Evolutionary conservation across 2,329 filamentous ascomycete species (phyloP).

Genomic region (Alternaria sp.): DNA sequence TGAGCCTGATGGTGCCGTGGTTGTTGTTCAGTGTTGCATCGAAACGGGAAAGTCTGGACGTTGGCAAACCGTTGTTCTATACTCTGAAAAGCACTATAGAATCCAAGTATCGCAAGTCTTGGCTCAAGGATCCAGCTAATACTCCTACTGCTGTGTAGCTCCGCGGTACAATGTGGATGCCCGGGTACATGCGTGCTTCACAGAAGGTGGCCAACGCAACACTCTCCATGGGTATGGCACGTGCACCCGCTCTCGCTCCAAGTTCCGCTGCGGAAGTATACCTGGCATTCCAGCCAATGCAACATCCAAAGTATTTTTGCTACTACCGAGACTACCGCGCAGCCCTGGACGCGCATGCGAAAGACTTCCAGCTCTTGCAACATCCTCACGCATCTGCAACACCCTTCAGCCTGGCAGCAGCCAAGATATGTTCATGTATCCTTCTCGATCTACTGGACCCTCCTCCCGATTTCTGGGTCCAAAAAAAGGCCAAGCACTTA

Average conservation of each 20-base stretch:
- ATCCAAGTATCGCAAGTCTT: background rate
- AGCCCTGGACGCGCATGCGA: background rate
- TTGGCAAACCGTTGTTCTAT: background rate
- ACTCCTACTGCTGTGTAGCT: background rate
- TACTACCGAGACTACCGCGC: background rate
- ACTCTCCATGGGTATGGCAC: background rate
- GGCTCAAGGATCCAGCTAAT: background rate
- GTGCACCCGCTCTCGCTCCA: background rate
- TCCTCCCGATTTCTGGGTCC: slow-evolving; percentile 1
- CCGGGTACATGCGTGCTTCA: background rate
- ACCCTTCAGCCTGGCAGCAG: background rate
- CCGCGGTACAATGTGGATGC: background rate
- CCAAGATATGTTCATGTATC: background rate
- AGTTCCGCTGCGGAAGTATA: background rate
- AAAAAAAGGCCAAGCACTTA: background rate
- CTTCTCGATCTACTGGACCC: background rate
- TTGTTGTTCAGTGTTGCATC: background rate
- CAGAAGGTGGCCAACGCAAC: background rate
- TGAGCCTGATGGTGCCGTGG: background rate
- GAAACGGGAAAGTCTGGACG: background rate
- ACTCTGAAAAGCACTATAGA: background rate
- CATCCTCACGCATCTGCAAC: background rate
- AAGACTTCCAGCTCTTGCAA: background rate
- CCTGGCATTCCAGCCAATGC: background rate
- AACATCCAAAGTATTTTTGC: background rate